Conservation (phyloP, 2,329 filamentous ascomycete genomes). For the Tolypocladium tropicale region DNA sequence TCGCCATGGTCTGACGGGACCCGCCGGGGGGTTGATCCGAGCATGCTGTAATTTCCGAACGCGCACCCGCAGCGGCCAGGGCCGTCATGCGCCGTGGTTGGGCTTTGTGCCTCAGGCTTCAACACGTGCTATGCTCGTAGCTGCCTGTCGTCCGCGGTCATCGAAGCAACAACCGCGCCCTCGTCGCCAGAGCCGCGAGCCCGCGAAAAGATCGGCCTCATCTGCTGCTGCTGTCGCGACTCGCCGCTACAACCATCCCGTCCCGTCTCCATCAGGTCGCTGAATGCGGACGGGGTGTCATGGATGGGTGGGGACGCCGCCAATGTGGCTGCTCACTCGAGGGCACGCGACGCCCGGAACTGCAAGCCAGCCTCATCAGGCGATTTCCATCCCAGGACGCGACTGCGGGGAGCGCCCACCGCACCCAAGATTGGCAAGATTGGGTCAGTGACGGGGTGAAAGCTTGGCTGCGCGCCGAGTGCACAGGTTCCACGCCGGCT, state of each 20-base stretch:
- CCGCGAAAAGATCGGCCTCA: neutral
- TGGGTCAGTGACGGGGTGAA: too few relatives aligned
- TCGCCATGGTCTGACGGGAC: neutral
- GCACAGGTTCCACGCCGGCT: too few relatives aligned
- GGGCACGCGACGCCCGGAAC: too few relatives aligned
- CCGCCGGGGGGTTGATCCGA: neutral
- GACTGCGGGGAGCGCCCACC: neutral
- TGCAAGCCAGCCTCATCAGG: too few relatives aligned
- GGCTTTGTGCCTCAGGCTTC: too few relatives aligned
- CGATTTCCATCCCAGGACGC: too few relatives aligned
- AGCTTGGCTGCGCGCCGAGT: too few relatives aligned
- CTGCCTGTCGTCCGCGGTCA: too few relatives aligned
- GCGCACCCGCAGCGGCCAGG: neutral
- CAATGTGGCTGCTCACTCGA: neutral
- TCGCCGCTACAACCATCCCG: too few relatives aligned
- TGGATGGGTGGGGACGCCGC: neutral
- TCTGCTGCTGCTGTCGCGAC: too few relatives aligned
- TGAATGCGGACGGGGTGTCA: neutral
- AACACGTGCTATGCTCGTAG: too few relatives aligned
- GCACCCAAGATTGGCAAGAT: neutral
- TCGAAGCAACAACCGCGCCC: neutral
- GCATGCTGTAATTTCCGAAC: neutral
- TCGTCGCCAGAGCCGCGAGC: neutral
- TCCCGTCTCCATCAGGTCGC: neutral
- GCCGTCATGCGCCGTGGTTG: too few relatives aligned